These are phyloP conservation scores for Wickerhamiella sergipiensis DNA, from an alignment of 805 yeast species.

Conservation along the genomic window DNA sequence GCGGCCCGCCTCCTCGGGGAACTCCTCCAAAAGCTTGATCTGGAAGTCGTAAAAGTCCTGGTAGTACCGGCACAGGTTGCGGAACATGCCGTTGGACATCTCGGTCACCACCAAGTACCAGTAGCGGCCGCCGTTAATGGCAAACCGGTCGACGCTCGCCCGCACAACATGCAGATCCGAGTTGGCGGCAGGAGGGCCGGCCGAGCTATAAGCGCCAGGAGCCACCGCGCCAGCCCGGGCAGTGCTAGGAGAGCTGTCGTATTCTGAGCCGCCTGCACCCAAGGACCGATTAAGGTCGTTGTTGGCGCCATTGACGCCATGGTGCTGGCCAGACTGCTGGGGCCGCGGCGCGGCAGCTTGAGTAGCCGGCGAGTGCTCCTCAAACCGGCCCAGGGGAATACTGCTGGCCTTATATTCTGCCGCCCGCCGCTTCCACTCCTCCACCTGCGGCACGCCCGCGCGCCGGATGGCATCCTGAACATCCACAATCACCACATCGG, in stretches of 20 bases:
- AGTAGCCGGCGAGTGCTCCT: conserved; percentile 20
- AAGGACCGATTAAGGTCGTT: background rate
- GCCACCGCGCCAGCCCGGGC: background rate
- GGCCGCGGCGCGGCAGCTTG: background rate
- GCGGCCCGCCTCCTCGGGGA: conserved; percentile 88
- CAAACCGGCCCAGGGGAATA: conserved; percentile 47
- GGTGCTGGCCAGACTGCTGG: background rate
- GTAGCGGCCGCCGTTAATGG: conserved; percentile 71
- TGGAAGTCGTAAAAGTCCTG: conserved; percentile 95
- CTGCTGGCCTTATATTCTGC: conserved; percentile 88
- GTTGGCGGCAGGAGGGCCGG: background rate
- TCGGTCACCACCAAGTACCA: conserved; percentile 69
- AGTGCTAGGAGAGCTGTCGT: background rate
- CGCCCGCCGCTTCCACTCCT: conserved; percentile 85
- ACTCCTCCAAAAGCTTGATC: conserved; percentile 62
- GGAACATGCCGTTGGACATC: conserved; percentile 49
- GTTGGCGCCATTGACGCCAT: background rate
- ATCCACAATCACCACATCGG: conserved; percentile 45
- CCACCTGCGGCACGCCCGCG: conserved; percentile 78
- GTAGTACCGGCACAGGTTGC: conserved; percentile 75
- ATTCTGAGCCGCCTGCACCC: background rate
- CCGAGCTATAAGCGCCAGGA: background rate
- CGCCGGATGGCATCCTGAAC: conserved; percentile 44
- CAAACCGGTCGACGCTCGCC: conserved; percentile 68
- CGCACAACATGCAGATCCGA: conserved; percentile 29